Evolutionary conservation across 2,329 filamentous ascomycete species (phyloP).

Genomic region (Fusarium pseudoanthophilum): DNA sequence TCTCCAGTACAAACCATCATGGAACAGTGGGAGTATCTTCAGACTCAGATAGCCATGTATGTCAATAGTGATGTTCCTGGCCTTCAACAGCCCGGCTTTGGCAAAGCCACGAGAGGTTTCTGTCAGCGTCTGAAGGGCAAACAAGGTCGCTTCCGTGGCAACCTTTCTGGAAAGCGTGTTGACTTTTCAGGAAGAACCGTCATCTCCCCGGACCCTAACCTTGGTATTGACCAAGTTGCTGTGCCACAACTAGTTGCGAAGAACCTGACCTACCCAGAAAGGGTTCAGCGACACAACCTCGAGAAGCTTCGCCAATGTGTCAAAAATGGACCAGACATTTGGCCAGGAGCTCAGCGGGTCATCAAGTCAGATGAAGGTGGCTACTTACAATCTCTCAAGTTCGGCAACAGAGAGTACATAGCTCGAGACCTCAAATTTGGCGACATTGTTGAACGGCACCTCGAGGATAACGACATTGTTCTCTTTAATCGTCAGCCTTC

Average conservation of each 20-base stretch:
- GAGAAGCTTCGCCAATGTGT: constrained; percentile 81
- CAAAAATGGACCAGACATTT: constrained; percentile 77
- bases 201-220: constrained; percentile 95
- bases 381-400: constrained; percentile 80
- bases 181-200: constrained; percentile 98
- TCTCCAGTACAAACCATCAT: constrained; percentile 89
- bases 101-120: constrained; percentile 91
- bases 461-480: constrained; percentile 95
- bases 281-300: constrained; percentile 85
- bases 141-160: constrained; percentile 95
- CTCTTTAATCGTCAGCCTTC: constrained; percentile 98
- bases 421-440: constrained; percentile 81
- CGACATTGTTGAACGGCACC: constrained; percentile 91
- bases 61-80: constrained; percentile 97
- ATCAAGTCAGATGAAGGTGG: constrained; percentile 74
- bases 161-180: constrained; percentile 96
- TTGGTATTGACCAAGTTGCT: constrained; percentile 93
- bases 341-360: constrained; percentile 89
- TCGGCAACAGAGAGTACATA: constrained; percentile 71
- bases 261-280: constrained; percentile 94
- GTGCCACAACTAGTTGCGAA: constrained; percentile 92
- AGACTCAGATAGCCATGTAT: constrained; percentile 95
- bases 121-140: constrained; percentile 97
- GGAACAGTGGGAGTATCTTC: constrained; percentile 98
- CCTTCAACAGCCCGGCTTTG: constrained; percentile 86